Base-by-base conservation (phyloP, 192 early-diverging fungal genomes). In the Coemansia sp. region DNA sequence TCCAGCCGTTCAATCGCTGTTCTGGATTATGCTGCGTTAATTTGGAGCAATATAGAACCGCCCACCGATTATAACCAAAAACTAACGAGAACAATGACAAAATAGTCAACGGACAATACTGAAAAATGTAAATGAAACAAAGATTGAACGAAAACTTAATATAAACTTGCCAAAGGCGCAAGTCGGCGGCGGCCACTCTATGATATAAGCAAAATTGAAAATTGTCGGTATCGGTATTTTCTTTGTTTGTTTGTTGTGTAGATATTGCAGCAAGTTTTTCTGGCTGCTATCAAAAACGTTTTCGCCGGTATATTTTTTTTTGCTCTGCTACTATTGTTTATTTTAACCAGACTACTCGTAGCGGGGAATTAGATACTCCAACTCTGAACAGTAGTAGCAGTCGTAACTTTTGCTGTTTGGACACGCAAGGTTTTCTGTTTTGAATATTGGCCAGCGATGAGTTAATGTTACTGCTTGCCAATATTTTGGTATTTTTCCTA, bases 321-420 rank as follows among this genome's bases (percentile, higher is more conserved):
- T 51, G 2, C 22, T 18, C 8, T 35, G 49, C 54, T 56, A 56
- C 54, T 56, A 56, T 56, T 56, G 54, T 56, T 56, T 56, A 56
- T 35, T 35, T 24, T 37, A 16, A 56, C 12, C 24, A 35, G 14
- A 22, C 32, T 13, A 24, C 16, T 13, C 16, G 41, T 45, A n/a
- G 3, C 3, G 27, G 13, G 12, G 19, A 14, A 27, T 9, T 56
- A 35, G 54, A 35, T 35, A 56, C n/a, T 35, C 54, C 23, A 56
- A 23, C 18, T 24, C 27, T 35, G 26, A 23, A 23, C 54, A 56
- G 54, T 56, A 56, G 32, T 23, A 51, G 49, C 49, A 54, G 52
- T 54, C 12, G 11, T 54, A 22, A 22, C 13, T 24, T 26, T 3
- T 24, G 23, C 26, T 26, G 22, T 16, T 54, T 54, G 10, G 12